A percentile compares a stretch with the other conserved stretches of the same genome.
Evolutionary conservation across 768 basidiomycete genomes (phyloP).

Genomic region (Russula vinacea): DNA sequence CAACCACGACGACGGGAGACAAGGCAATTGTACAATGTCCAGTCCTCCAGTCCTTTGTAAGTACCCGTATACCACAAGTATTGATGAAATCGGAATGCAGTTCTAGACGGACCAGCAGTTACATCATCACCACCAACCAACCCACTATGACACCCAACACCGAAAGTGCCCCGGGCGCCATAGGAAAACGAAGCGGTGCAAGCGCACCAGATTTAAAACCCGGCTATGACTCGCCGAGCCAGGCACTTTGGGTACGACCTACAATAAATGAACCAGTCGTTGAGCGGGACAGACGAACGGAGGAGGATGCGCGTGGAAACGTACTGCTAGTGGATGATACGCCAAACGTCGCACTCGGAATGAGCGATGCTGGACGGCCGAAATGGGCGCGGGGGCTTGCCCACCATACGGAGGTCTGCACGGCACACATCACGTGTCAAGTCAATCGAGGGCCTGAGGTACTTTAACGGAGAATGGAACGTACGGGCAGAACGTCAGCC

Average conservation of each 20-base stretch:
- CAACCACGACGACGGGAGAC: not conserved
- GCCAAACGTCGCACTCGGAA: too few relatives aligned
- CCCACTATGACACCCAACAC: not conserved
- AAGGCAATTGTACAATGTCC: not conserved
- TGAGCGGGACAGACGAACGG: too few relatives aligned
- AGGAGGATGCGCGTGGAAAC: not conserved
- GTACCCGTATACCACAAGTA: too few relatives aligned
- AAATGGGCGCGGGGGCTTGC: conserved; percentile 14
- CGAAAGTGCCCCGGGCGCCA: not conserved
- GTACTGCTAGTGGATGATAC: not conserved
- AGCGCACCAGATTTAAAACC: not conserved
- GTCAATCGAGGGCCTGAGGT: not conserved
- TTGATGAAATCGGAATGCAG: not conserved
- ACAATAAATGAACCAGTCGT: not conserved
- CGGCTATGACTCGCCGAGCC: not conserved
- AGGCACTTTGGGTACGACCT: too few relatives aligned
- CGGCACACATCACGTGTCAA: not conserved
- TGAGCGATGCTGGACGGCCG: conserved; percentile 19
- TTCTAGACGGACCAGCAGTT: not conserved
- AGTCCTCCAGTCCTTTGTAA: not conserved
- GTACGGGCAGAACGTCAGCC: conserved; percentile 36
- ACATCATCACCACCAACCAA: conserved; percentile 2
- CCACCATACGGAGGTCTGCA: conserved; percentile 8
- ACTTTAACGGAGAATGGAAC: not conserved
- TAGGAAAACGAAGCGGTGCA: not conserved